Evolutionary conservation across 345 rosid species (phyloP), one percentile per base, ranked within the genome.

Genomic region (Moringa oleifera): DNA sequence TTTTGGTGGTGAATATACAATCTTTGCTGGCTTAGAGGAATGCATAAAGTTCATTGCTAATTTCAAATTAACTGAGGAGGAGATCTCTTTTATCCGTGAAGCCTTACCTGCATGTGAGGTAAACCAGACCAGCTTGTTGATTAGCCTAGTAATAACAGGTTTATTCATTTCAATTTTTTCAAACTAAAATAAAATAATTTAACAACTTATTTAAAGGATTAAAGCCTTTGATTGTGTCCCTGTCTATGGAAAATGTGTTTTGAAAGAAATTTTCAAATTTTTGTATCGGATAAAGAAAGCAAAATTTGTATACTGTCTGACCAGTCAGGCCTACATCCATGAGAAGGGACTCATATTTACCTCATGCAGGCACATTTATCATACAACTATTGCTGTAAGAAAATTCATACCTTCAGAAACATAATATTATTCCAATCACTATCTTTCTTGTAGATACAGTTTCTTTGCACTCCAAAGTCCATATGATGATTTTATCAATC

Each of bases 1-100:
- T 0, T 95, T 95, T 69, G 94, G 94, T 53, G 97, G 99, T 23
- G 99, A 95, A 59, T 95, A 87, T 53, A 89, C 97, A 0, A 69
- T 95, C 23, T 95, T 89, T 80, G 97, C 99, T 52, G 97, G 99
- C 49, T 80, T 95, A 63, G 99, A 91, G 53, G 99, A 95, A 71
- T 95, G 99, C 74, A 81, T 95, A 24, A 83, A 81, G 74, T 79
- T 95, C 55, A 78, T 95, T 23, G 96, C 97, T 56, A 91, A 81
- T 80, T 95, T 95, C 83, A 91, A 74, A 65, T 65, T 95, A 46
- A 73, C 64, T 0, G 83, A 91, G 64, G 93, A 82, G 7, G 96
- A 88, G 53, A 91, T 95, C 53, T 69, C 81, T 61, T 95, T 89
- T 54, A 68, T 95, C n/a, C 80, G 78, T 64, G 69, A 83, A 23